Conservation (phyloP, 2,329 filamentous ascomycete species). For the Cryphonectria parasitica region DNA sequence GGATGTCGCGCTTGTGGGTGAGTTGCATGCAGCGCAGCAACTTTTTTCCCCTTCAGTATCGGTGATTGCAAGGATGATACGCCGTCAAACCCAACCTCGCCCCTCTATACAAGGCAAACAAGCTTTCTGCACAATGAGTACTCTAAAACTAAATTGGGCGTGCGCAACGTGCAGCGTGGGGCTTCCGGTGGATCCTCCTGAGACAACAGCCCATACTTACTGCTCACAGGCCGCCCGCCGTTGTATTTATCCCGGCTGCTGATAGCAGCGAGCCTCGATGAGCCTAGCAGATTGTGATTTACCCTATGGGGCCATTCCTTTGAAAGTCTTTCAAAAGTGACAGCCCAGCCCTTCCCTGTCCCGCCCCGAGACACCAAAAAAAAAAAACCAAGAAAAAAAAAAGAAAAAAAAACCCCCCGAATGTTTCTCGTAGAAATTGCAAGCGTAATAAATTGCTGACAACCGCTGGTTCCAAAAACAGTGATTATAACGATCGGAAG, state of each 20-base stretch:
- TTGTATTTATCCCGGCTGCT: background rate
- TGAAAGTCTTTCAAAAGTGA: too few relatives aligned
- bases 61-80: background rate
- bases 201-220: background rate
- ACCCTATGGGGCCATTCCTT: background rate
- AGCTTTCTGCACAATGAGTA: background rate
- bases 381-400: too few relatives aligned
- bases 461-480: background rate
- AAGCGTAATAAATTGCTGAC: background rate
- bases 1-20: background rate
- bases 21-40: background rate
- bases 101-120: background rate
- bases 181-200: background rate
- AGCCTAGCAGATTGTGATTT: background rate
- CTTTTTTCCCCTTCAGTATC: background rate
- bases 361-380: background rate
- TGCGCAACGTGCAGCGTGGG: background rate
- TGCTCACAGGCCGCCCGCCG: too few relatives aligned
- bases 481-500: background rate
- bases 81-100: background rate
- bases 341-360: background rate
- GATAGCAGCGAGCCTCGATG: background rate
- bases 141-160: background rate
- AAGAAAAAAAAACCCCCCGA: too few relatives aligned
- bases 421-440: too few relatives aligned